A percentile compares a stretch with the other conserved stretches of the same genome.
phyloP scores from a whole-genome alignment of 768 basidiomycete genomes.

The Coprinopsis marcescibilis region DNA sequence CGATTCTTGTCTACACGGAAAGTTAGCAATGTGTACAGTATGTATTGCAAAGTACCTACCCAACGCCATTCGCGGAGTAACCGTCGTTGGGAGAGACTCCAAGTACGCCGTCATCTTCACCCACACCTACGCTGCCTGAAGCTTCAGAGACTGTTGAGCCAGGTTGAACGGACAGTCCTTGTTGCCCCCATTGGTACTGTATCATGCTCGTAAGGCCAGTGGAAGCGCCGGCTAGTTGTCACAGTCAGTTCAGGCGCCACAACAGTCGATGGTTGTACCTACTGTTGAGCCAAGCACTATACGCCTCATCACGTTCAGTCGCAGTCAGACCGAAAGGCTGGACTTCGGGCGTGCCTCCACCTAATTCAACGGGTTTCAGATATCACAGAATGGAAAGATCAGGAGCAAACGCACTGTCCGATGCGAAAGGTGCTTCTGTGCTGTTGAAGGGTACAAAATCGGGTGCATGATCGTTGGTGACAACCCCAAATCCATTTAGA shows the following conservation, averaged over 20 bases:
- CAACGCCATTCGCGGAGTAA: conserved; percentile 40
- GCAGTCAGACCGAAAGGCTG: conserved; percentile 48
- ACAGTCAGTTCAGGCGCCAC: background rate
- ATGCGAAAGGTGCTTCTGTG: conserved; percentile 35
- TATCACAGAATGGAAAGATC: background rate
- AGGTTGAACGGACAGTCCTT: conserved; percentile 36
- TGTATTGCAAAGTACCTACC: conserved; percentile 26
- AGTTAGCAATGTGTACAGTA: background rate
- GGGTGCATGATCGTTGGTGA: conserved; percentile 47
- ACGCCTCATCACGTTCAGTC: conserved; percentile 46
- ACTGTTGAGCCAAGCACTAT: conserved; percentile 49
- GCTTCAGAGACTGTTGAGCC: conserved; percentile 41
- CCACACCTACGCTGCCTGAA: conserved; percentile 26
- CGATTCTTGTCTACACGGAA: background rate
- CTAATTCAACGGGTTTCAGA: background rate
- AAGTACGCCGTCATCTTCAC: conserved; percentile 27
- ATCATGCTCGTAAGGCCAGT: conserved; percentile 38
- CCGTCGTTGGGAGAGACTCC: conserved; percentile 64
- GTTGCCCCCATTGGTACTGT: conserved; percentile 57
- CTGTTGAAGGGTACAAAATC: conserved; percentile 60
- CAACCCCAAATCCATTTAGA: conserved; percentile 56
- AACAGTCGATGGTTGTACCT: conserved; percentile 13
- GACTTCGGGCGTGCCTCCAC: conserved; percentile 10
- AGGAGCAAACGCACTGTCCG: conserved; percentile 19
- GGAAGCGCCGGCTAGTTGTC: conserved; percentile 31